Conservation (phyloP, 495 filamentous ascomycete species). For the Astrothelium macrocarpum region DNA sequence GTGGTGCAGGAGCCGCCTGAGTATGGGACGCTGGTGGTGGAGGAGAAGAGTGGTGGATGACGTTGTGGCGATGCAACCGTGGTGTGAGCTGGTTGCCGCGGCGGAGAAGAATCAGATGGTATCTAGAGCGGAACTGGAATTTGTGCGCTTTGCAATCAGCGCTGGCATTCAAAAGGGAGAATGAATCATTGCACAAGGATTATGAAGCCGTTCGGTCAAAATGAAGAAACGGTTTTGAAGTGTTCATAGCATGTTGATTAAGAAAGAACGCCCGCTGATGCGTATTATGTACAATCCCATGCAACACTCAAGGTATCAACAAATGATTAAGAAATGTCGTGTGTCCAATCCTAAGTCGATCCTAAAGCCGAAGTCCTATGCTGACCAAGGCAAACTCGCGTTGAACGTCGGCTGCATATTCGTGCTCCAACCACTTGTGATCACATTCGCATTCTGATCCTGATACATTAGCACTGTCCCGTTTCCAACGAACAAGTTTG, state of each 20-base stretch:
- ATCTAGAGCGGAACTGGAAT: no score
- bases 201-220: no score
- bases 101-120: background rate
- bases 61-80: background rate
- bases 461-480: background rate
- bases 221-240: no score
- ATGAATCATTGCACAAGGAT: no score
- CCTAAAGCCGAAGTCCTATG: no score
- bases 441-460: background rate
- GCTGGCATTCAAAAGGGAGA: no score
- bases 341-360: background rate
- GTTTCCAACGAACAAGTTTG: background rate
- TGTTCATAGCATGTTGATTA: no score
- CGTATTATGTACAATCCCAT: background rate
- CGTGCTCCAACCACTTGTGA: background rate
- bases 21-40: conserved; percentile 7
- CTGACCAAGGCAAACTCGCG: background rate
- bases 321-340: background rate
- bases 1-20: conserved; percentile 28
- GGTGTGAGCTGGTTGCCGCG: background rate
- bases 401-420: background rate
- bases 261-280: background rate
- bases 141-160: no score
- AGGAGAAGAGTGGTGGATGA: no score
- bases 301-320: background rate